A percentile compares a stretch with the other conserved stretches of the same genome.
These are phyloP conservation scores for Actinomortierella ambigua DNA, from an alignment of 371 early-diverging fungal genomes.

Conservation along the genomic window DNA sequence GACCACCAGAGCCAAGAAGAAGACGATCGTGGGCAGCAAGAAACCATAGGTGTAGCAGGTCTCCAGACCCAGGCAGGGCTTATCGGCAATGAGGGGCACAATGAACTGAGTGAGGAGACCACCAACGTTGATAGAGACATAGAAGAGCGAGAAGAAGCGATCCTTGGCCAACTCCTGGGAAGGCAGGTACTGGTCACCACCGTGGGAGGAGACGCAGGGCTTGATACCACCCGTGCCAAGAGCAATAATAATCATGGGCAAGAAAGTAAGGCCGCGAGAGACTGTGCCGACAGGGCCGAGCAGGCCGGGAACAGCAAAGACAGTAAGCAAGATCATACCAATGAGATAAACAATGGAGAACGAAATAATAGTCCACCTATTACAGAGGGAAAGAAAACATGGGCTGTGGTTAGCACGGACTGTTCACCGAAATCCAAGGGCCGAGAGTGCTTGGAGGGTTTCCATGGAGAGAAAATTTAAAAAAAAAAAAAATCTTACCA, in stretches of 20 bases:
- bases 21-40: slow-evolving; percentile 40
- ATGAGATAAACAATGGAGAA: slow-evolving; percentile 60
- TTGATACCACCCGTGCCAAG: slow-evolving; percentile 72
- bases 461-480: too few relatives aligned
- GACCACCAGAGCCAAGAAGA: slow-evolving; percentile 47
- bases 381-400: neutral
- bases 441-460: too few relatives aligned
- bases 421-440: neutral
- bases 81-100: slow-evolving; percentile 22
- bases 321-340: slow-evolving; percentile 48
- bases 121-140: slow-evolving; percentile 44
- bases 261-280: slow-evolving; percentile 21
- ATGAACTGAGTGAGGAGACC: slow-evolving; percentile 23
- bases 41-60: slow-evolving; percentile 17
- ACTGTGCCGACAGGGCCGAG: slow-evolving; percentile 22
- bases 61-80: slow-evolving; percentile 17
- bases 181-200: slow-evolving; percentile 45
- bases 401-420: too few relatives aligned
- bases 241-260: slow-evolving; percentile 51
- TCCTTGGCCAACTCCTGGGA: slow-evolving; percentile 33
- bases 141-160: slow-evolving; percentile 56
- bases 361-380: slow-evolving; percentile 61
- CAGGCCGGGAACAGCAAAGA: slow-evolving; percentile 36
- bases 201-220: slow-evolving; percentile 59
- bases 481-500: slow-evolving; percentile 38